phyloP scores from a whole-genome alignment of 75 land plant species.

The Selaginella tamariscina region DNA sequence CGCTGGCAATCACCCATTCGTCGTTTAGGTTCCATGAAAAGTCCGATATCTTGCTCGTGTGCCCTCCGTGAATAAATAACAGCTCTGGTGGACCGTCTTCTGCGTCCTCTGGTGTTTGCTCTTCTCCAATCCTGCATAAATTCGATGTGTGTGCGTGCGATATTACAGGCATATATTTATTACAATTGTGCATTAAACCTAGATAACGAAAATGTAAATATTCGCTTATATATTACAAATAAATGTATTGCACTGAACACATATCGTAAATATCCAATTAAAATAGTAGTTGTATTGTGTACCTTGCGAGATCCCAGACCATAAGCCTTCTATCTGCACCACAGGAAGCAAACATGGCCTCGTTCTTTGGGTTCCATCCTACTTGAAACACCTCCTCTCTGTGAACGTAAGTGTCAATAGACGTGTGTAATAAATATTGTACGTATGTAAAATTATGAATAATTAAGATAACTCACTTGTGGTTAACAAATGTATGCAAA shows the following conservation, averaged over 20 bases:
- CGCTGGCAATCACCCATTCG: conserved; percentile 7
- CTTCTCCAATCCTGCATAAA: background rate
- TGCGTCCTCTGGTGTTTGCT: conserved; percentile 6
- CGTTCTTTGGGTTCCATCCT: conserved; percentile 9
- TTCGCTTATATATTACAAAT: too few species aligned
- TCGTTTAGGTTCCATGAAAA: background rate
- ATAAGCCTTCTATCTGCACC: background rate
- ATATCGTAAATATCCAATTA: background rate
- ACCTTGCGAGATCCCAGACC: conserved; percentile 3
- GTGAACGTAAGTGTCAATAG: conserved; percentile 6
- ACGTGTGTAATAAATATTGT: background rate
- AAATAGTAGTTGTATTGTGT: background rate
- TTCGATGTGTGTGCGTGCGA: too few species aligned
- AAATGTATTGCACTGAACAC: background rate
- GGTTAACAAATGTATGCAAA: conserved; percentile 62
- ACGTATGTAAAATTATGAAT: background rate
- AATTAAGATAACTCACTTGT: conserved; percentile 36
- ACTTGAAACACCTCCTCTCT: conserved; percentile 54
- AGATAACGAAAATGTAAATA: too few species aligned
- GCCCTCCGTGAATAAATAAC: conserved; percentile 10
- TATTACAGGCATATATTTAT: too few species aligned
- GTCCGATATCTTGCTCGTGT: conserved; percentile 3
- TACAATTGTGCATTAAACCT: too few species aligned
- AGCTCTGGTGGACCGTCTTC: conserved; percentile 5
- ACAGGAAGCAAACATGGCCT: background rate